Evolutionary conservation across 257 asterid species (phyloP).

Genomic region (Primulina huaijiensis): DNA sequence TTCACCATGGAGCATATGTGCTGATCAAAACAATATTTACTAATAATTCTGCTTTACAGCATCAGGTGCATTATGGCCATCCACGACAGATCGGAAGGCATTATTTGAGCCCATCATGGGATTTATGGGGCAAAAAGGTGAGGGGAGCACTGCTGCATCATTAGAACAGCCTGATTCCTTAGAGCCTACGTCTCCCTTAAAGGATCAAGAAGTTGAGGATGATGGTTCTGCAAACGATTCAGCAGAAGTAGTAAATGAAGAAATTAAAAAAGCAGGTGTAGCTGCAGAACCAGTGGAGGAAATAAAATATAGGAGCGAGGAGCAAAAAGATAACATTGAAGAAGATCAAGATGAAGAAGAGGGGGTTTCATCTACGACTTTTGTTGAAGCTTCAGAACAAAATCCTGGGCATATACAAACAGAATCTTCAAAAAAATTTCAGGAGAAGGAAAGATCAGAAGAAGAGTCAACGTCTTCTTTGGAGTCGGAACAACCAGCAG

Average conservation of each 20-base stretch:
- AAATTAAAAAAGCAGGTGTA: constrained; percentile 31
- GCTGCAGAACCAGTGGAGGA: constrained; percentile 42
- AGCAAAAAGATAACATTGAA: constrained; percentile 32
- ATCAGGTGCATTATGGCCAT: constrained; percentile 67
- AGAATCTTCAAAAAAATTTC: constrained; percentile 33
- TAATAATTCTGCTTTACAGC: constrained; percentile 37
- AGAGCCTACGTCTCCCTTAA: constrained; percentile 31
- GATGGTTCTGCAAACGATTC: constrained; percentile 35
- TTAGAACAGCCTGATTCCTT: constrained; percentile 37
- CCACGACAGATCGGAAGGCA: constrained; percentile 57
- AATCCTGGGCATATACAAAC: constrained; percentile 41
- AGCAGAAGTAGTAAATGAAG: constrained; percentile 25
- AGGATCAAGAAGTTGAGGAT: constrained; percentile 32
- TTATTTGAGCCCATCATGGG: constrained; percentile 71
- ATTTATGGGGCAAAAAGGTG: constrained; percentile 70
- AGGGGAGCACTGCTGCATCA: constrained; percentile 43
- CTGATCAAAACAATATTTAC: constrained; percentile 14
- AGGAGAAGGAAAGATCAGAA: constrained; percentile 32
- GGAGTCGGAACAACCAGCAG: constrained; percentile 36
- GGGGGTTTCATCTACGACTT: constrained; percentile 31
- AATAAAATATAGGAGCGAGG: constrained; percentile 31
- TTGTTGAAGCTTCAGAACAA: constrained; percentile 42
- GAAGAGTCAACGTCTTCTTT: constrained; percentile 32
- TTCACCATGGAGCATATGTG: neutral
- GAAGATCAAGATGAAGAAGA: constrained; percentile 40